phyloP scores from a whole-genome alignment of 202 grass and related monocot genomes.

The Setaria viridis region DNA sequence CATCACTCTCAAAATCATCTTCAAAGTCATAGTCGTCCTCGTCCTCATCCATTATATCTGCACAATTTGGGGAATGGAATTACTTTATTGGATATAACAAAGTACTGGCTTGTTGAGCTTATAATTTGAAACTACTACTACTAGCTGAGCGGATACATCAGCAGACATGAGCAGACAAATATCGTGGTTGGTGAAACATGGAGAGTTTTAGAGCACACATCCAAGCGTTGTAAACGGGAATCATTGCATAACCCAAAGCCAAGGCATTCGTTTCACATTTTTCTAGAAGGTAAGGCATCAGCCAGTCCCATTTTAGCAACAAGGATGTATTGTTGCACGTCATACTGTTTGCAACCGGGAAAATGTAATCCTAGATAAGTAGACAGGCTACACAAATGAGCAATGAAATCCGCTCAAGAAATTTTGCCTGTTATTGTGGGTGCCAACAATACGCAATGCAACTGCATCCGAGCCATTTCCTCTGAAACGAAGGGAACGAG shows the following conservation, averaged over 20 bases:
- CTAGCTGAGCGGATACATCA: neutral
- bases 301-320: neutral
- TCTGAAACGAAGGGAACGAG: neutral
- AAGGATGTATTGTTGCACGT: neutral
- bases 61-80: neutral
- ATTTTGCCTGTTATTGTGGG: neutral
- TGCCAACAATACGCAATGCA: neutral
- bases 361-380: neutral
- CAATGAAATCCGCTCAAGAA: neutral
- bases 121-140: neutral
- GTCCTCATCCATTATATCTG: conserved; percentile 45
- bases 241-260: neutral
- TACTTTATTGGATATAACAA: neutral
- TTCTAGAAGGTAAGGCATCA: neutral
- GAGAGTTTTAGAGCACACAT: neutral
- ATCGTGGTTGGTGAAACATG: neutral
- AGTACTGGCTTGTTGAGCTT: neutral
- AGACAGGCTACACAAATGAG: neutral
- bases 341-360: neutral
- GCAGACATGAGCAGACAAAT: neutral
- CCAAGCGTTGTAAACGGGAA: neutral
- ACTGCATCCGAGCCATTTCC: neutral
- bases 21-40: conserved; percentile 44
- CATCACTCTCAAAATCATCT: conserved; percentile 64
- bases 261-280: neutral